Base-by-base conservation (phyloP, 306 rosid genomes). In the Echinosophora koreensis region DNA sequence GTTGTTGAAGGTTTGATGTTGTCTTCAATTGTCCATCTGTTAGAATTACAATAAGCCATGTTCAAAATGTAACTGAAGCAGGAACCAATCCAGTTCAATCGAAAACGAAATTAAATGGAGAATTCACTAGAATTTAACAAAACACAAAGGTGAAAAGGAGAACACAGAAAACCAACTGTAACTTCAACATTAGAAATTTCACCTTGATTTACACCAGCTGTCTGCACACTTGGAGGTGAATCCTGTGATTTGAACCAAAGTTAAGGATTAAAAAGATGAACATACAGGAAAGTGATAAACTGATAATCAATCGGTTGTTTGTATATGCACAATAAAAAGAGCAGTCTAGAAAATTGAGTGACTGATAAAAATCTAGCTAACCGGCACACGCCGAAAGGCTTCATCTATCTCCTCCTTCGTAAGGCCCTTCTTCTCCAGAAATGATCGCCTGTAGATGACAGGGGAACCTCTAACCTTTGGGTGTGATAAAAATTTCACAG, bases 351-450 rank as follows among this genome's bases (percentile, higher is more conserved):
- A 66, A 44, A 11, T 47, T 50, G 51, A 47, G 28, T 15, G 28
- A 60, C 32, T 51, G 18, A 32, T n/a, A 76, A 34, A 37, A 6
- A 44, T 49, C 52, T 81, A 39, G 80, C 96, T 84, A 79, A 95
- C 98, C 13, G 99, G 99, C 68, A 88, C 99, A 66, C 87, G 97
- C 35, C 57, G 92, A 83, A 95, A 95, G 32, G 99, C 97, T 84
- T 95, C 99, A 66, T 95, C 99, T 59, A 95, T 95, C 97, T 95
- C 99, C 78, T 95, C 99, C 84, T 87, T 95, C 2, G 99, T 87
- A 17, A 95, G 98, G 69, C 97, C 98, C 86, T 95, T 95, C 87
- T 86, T 89, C 83, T 95, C 98, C 56, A 95, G 84, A 85, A 95
- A 95, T 54, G 99, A 95, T 54, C 97, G 84, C 82, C 99, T 84